Percentiles rank a stretch among this genome's conserved stretches.
These are phyloP conservation scores for Solanum clarkiae DNA, from an alignment of 257 asterid genomes.

Conservation along the genomic window DNA sequence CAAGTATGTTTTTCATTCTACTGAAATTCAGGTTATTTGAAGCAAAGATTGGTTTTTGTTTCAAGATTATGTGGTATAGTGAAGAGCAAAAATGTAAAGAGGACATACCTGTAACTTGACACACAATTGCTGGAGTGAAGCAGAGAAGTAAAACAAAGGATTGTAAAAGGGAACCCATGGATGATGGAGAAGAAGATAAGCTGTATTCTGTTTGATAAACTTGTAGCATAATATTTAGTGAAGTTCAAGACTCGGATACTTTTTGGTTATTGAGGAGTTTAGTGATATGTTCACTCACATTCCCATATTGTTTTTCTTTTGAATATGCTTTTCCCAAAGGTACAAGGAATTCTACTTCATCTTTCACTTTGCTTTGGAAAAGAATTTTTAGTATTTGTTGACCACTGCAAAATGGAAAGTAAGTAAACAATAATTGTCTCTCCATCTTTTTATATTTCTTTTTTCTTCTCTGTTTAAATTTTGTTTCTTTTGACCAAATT, in stretches of 20 bases:
- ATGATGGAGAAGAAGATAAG: constrained; percentile 19
- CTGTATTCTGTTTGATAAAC: background rate
- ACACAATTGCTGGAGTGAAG: constrained; percentile 34
- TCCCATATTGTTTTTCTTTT: constrained; percentile 2
- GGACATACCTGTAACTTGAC: constrained; percentile 70
- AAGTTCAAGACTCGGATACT: constrained; percentile 11
- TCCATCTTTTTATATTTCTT: background rate
- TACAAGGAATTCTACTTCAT: constrained; percentile 15
- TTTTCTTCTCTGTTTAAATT: background rate
- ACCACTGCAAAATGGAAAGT: constrained; percentile 32
- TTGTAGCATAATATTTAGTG: background rate
- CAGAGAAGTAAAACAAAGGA: constrained; percentile 20
- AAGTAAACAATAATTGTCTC: constrained; percentile 3
- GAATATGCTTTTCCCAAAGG: constrained; percentile 1
- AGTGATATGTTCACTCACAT: constrained; percentile 26
- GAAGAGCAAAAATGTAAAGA: background rate
- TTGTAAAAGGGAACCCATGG: constrained; percentile 34
- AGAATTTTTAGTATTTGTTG: constrained; percentile 31
- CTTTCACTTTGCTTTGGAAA: constrained; percentile 32
- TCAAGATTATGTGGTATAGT: background rate
- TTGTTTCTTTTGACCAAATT: background rate
- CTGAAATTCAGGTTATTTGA: background rate
- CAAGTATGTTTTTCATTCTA: background rate
- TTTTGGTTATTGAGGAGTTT: constrained; percentile 8
- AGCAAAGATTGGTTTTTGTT: background rate